Base-by-base conservation (phyloP, 345 rosid genomes). In the Stellera chamaejasme region DNA sequence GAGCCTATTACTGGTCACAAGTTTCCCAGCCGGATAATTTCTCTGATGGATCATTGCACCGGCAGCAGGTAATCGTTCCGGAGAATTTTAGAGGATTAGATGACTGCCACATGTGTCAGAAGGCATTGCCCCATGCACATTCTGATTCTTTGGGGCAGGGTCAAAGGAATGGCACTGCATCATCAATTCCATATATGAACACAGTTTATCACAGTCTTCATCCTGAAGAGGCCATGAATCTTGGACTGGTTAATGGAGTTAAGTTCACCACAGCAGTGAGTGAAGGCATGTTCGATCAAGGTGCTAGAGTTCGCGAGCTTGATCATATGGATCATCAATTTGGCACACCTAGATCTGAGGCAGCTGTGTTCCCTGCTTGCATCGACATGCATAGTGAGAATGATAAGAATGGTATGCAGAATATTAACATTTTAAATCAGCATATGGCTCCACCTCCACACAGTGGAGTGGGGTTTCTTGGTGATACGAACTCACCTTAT, bases 91-190 rank as follows among this genome's bases (percentile, higher is more conserved):
- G 64, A 52, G 71, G 64, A 62, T 60, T 72, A 45, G 93, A 84
- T 13, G 92, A 74, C 48, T 77, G 86, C 54, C 44, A 53, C 47
- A 66, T 77, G 88, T 82, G 88, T 66, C 82, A 79, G 54, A 85
- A 78, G 68, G 75, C 84, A 53, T 71, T 85, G 74, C 86, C 86
- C 60, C 88, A 79, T 73, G 81, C 75, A 45, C 84, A 85, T 76
- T 85, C 82, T 0, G 88, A 85, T 77, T 69, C 84, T 54, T 8
- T 72, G 64, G 65, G 65, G 52, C 75, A 43, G 58, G 82, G 70
- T 60, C 71, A 55, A 45, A 70, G 74, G 59, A 77, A 68, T 4
- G 43, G 52, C 41, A 48, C 39, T 58, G 47, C 43, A 32, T 67
- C 66, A 60, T 36, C 69, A 48, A 10, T 49, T 45, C 61, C 68